These are phyloP conservation scores for Cordyceps sp. DNA, from an alignment of 2,329 filamentous ascomycete species.

Conservation along the genomic window DNA sequence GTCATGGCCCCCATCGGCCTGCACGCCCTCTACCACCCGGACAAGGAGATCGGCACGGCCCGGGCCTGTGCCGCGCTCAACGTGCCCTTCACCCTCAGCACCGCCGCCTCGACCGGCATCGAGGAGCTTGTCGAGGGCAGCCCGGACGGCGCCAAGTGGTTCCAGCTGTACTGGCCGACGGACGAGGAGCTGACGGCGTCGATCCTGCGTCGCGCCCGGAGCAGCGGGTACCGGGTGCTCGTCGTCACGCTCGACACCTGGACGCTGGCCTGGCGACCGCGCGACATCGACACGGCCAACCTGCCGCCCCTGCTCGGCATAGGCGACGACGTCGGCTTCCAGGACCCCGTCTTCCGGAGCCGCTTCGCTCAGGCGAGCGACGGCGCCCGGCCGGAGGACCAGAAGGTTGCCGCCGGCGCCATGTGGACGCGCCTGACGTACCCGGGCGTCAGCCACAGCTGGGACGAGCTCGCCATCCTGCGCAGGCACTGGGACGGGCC, in stretches of 20 bases:
- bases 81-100: constrained; percentile 52
- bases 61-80: constrained; percentile 40
- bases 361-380: constrained; percentile 17
- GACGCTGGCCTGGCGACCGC: constrained; percentile 50
- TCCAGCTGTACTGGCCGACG: constrained; percentile 59
- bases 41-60: constrained; percentile 48
- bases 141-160: constrained; percentile 46
- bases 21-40: constrained; percentile 47
- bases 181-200: constrained; percentile 49
- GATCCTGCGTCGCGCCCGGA: constrained; percentile 43
- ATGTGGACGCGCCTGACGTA: constrained; percentile 37
- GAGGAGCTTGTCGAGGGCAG: constrained; percentile 48
- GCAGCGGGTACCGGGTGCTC: constrained; percentile 44
- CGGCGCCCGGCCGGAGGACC: constrained; percentile 28
- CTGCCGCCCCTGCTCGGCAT: constrained; percentile 40
- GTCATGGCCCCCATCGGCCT: constrained; percentile 55
- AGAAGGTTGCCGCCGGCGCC: constrained; percentile 28
- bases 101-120: constrained; percentile 44
- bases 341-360: constrained; percentile 45
- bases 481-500: constrained; percentile 42
- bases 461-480: constrained; percentile 44
- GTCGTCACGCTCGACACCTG: constrained; percentile 62
- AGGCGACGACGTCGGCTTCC: constrained; percentile 46
- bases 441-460: constrained; percentile 28
- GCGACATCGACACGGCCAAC: constrained; percentile 47